Evolutionary conservation across 768 basidiomycete genomes (phyloP), one percentile per base, ranked within the genome.

Genomic region (Hypholoma sublateritium): DNA sequence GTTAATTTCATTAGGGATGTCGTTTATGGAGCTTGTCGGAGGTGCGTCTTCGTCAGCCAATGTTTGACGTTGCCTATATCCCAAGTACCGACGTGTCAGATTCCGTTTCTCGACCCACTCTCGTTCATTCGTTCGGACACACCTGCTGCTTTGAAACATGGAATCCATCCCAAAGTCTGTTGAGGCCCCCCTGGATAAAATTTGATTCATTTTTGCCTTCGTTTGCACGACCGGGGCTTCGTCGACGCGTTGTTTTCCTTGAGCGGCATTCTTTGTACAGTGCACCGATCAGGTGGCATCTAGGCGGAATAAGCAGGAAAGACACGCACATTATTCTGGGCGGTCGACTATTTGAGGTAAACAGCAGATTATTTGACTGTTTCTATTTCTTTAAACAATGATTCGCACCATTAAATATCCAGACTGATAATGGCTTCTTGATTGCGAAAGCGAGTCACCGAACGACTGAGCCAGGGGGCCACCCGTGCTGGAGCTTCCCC

Each of bases 141-240:
- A 84, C 86, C 82, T 80, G 39, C 85, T 78, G 61, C 83, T 89
- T 68, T 90, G 84, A 62, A 92, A 91, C 90, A 92, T 90, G 19
- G 90, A 90, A 59, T 90, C 89, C 74, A 88, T 84, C 2, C 91
- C 91, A 72, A 91, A 91, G 58, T 90, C 88, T 16, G 85, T 80
- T 1, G 85, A 77, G 19, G 84, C 76, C 12, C 84, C 81, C 54
- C 87, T 79, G 17, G 87, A 78, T 16, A 90, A 75, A 5, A 81
- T 80, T 56, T 86, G 81, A 67, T 87, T 91, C 74, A 91, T 80
- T 67, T 92, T 90, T 21, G 89, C 90, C 67, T 92, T 92, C 0
- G 89, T 91, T 58, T 82, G 85, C 14, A 93, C 85, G 12, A 89
- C 76, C 3, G 90, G 89, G 43, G 83, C 78, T 57, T 93, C 90